Percentiles rank a stretch among this genome's conserved stretches.
phyloP scores from a whole-genome alignment of 176 grass and related monocot genomes.

The Oryza glaberrima region DNA sequence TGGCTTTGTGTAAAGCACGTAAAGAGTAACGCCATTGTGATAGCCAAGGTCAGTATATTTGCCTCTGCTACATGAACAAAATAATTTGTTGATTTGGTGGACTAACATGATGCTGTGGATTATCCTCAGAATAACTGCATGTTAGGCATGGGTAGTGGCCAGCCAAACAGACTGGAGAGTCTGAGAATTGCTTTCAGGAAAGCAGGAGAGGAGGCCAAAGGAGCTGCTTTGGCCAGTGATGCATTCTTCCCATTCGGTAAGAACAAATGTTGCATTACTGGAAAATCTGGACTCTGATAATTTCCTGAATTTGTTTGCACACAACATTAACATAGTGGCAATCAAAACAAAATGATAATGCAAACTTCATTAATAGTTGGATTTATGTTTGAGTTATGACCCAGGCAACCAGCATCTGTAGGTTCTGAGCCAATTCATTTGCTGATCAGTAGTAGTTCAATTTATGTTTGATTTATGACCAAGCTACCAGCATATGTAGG shows the following conservation, averaged over 20 bases:
- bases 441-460: background rate
- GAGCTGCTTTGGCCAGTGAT: slow-evolving; percentile 85
- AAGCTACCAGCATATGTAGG: background rate
- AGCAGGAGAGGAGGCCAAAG: slow-evolving; percentile 84
- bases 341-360: background rate
- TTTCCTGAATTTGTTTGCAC: background rate
- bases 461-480: background rate
- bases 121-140: slow-evolving; percentile 78
- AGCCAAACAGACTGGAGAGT: slow-evolving; percentile 83
- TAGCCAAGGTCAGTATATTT: slow-evolving; percentile 76
- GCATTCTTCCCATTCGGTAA: slow-evolving; percentile 97
- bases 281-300: background rate
- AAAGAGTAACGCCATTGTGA: slow-evolving; percentile 96
- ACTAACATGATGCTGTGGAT: background rate
- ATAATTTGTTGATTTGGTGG: background rate
- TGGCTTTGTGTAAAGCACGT: slow-evolving; percentile 98
- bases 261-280: background rate
- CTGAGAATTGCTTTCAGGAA: slow-evolving; percentile 88
- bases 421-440: background rate
- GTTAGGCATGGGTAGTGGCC: slow-evolving; percentile 95
- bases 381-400: background rate
- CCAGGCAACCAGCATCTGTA: background rate
- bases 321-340: background rate
- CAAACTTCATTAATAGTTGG: background rate
- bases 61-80: background rate